Evolutionary conservation across 2,329 filamentous ascomycete species (phyloP).

Genomic region (Niveomyces coronatus): DNA sequence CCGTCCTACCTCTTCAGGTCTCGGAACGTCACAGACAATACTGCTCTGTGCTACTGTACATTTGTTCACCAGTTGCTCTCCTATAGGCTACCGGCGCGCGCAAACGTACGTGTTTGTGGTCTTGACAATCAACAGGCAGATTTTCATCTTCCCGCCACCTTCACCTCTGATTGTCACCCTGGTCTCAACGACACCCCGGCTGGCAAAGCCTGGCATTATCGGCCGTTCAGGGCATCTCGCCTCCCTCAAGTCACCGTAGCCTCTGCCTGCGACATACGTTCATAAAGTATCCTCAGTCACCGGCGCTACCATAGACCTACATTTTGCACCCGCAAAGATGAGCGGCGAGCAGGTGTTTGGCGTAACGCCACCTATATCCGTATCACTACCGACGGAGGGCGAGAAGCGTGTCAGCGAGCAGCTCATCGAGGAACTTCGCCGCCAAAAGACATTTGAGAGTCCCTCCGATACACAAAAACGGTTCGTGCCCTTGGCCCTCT

Average conservation of each 20-base stretch:
- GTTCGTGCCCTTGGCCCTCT: constrained; percentile 31
- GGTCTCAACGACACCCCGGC: too few relatives aligned
- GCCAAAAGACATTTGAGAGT: constrained; percentile 85
- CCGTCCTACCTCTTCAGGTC: too few relatives aligned
- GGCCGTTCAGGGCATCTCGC: too few relatives aligned
- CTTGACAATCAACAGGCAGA: constrained; percentile 4
- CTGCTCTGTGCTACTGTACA: too few relatives aligned
- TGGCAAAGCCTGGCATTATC: too few relatives aligned
- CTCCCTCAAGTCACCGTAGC: too few relatives aligned
- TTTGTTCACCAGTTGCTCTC: too few relatives aligned
- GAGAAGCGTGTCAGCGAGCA: constrained; percentile 70
- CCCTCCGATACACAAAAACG: constrained; percentile 74
- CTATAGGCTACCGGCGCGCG: background rate
- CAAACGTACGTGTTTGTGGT: constrained; percentile 1
- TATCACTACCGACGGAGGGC: constrained; percentile 59
- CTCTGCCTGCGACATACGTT: too few relatives aligned
- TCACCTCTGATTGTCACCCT: too few relatives aligned
- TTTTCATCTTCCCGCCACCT: background rate
- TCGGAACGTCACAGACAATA: too few relatives aligned
- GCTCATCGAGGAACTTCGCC: constrained; percentile 74
- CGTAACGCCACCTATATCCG: constrained; percentile 76
- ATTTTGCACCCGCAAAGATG: constrained; percentile 23
- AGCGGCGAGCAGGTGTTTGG: constrained; percentile 40
- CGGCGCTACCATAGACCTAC: too few relatives aligned
- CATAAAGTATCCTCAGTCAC: too few relatives aligned